phyloP scores from a whole-genome alignment of 352 stramenopile species.

The Phytopythium litorale region DNA sequence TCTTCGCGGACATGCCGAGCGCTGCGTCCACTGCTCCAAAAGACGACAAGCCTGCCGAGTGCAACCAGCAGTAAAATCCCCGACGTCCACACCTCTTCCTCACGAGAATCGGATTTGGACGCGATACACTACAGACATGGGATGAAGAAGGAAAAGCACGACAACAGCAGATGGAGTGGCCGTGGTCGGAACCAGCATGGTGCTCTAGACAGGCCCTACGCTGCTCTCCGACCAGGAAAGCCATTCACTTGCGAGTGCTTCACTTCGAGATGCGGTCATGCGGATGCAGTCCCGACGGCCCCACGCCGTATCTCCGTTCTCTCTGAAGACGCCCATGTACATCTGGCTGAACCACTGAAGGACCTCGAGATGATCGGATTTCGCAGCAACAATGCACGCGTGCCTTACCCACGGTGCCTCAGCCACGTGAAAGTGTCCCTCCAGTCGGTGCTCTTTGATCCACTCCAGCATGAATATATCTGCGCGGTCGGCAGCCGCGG shows the following conservation, averaged over 20 bases:
- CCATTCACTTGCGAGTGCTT: background rate
- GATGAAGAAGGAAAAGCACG: background rate
- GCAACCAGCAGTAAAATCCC: constrained; percentile 34
- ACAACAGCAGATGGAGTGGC: too few relatives aligned
- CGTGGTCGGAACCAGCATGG: background rate
- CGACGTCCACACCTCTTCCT: background rate
- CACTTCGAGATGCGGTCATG: background rate
- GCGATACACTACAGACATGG: background rate
- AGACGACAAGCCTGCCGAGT: constrained; percentile 33
- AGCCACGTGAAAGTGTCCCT: background rate
- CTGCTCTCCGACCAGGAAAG: background rate
- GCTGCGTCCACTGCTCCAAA: background rate
- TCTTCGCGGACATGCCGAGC: constrained; percentile 19
- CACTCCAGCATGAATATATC: background rate
- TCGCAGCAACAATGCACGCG: background rate
- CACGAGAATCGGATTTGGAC: background rate
- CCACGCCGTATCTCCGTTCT: background rate
- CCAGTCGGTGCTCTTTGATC: background rate
- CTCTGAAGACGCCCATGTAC: background rate
- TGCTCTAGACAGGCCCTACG: background rate
- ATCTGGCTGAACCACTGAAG: constrained; percentile 8
- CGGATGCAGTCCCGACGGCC: background rate
- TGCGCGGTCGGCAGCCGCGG: background rate
- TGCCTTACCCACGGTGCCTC: background rate
- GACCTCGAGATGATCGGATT: constrained; percentile 14